Evolutionary conservation across 495 filamentous ascomycete genomes (phyloP), one percentile per base, ranked within the genome.

Genomic region (Physcia stellaris): DNA sequence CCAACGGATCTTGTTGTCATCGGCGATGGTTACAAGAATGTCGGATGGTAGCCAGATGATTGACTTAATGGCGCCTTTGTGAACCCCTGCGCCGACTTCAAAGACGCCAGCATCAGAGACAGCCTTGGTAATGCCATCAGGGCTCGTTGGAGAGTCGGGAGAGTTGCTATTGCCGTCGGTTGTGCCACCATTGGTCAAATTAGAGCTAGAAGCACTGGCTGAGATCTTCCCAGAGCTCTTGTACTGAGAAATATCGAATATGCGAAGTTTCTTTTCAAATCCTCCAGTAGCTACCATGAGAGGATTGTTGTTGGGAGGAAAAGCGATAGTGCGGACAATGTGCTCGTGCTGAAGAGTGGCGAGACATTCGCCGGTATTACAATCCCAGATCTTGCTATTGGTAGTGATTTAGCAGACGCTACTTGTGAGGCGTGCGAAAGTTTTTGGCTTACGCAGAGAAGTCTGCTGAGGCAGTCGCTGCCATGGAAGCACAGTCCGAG

Each of bases 251-350:
- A 98, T 61, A 49, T 96, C 92, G 55, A 86, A 98, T 41, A 98
- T 83, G 35, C 88, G 83, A 24, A 98, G 74, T 59, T 92, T 95
- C 69, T 94, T 94, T 61, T 98, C 90, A 54, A 79, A 80, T 16
- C 90, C 88, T 32, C 90, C 90, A 2, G 90, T 96, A 15, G 90
- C 90, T 32, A 96, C 72, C 17, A 81, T 72, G 33, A 79, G 75
- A 11, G 82, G 80, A 29, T 74, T 75, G n/a, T 75, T 73, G 43
- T 75, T 68, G 24, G 70, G 63, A 18, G 87, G 83, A 47, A 95
- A 94, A 7, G 87, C 86, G 23, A 94, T 76, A 5, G 92, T 83
- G 37, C 90, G 84, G 43, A 94, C 87, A 46, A 98, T 94, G 57
- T 96, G 92, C 39, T 83, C 70, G 58, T 96, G 92, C 48, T 84